Base-by-base conservation (phyloP, 306 rosid genomes). In the Chamaecrista fasciculata region DNA sequence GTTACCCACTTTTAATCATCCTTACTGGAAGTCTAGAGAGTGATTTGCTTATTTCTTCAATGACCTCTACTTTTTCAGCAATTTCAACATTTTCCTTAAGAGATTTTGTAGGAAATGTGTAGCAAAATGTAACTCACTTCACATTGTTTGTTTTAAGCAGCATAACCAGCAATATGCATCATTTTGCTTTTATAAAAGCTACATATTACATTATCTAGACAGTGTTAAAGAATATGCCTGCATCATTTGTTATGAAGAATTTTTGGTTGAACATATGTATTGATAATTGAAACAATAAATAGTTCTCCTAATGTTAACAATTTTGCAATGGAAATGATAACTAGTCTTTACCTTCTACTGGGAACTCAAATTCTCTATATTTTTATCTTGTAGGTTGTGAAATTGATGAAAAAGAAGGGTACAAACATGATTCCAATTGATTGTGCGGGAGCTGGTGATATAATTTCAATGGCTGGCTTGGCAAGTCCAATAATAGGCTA, bases 361-460 rank as follows among this genome's bases (percentile, higher is more conserved):
- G 43, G 26, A 62, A 49, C 78, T 57, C 25, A 1, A 44, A 34
- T 19, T 57, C 76, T 51, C 51, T 51, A 46, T n/a, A 21, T 51
- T 24, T 73, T 63, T 47, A 36, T 66, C 66, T 81, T 72, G 56
- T 74, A 93, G 98, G 90, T 90, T 70, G 76, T 83, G 67, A 94
- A 91, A 71, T 76, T 94, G 82, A 94, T 91, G 97, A 94, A 94
- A 78, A 94, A 86, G 83, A 94, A 84, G 77, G 99, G 99, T 42
- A 91, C 99, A 0, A 51, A 29, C 80, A 84, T 86, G 84, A 89
- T 82, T 80, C 84, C 76, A 53, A 81, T 70, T 65, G 96, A 94
- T 52, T 69, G 87, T 84, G 99, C 97, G 68, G 99, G 99, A 66
- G 99, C 99, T 18, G 99, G 97, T 25, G 99, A 94, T 85, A 94